A percentile compares a stretch with the other conserved stretches of the same genome.
phyloP scores from a whole-genome alignment of 768 basidiomycete species.

The Agrocybe chaxingu region DNA sequence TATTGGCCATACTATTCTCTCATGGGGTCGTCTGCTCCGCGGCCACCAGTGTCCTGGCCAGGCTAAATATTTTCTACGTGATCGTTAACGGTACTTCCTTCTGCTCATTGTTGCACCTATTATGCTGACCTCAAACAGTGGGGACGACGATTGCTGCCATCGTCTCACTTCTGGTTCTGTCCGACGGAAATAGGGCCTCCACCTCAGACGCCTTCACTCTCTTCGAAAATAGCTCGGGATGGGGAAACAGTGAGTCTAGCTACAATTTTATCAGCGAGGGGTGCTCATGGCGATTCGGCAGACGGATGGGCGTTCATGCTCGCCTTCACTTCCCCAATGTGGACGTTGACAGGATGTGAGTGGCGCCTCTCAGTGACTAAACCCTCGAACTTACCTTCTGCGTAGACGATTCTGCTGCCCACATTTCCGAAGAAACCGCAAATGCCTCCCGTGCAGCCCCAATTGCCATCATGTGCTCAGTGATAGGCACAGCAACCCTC shows the following conservation, averaged over 20 bases:
- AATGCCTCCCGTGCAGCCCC: conserved; percentile 64
- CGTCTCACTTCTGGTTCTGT: conserved; percentile 52
- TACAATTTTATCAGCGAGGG: background rate
- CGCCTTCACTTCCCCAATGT: conserved; percentile 74
- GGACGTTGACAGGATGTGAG: conserved; percentile 76
- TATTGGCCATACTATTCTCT: conserved; percentile 59
- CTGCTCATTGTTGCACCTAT: background rate
- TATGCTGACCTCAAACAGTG: conserved; percentile 33
- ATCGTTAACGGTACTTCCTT: conserved; percentile 49
- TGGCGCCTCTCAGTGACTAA: background rate
- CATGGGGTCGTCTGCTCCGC: conserved; percentile 73
- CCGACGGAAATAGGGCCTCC: conserved; percentile 57
- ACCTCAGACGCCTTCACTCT: conserved; percentile 65
- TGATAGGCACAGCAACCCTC: conserved; percentile 53
- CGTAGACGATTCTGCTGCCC: conserved; percentile 72
- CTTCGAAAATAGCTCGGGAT: conserved; percentile 71
- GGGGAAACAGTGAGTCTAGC: conserved; percentile 49
- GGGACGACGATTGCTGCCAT: conserved; percentile 66
- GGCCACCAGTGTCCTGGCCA: conserved; percentile 59
- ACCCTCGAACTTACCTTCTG: conserved; percentile 2
- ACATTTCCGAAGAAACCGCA: conserved; percentile 70
- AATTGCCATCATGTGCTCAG: conserved; percentile 65
- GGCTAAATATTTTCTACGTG: conserved; percentile 70
- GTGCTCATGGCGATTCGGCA: conserved; percentile 21
- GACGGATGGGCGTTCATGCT: conserved; percentile 74